Evolutionary conservation across 306 rosid genomes (phyloP).

Genomic region (Morella rubra): DNA sequence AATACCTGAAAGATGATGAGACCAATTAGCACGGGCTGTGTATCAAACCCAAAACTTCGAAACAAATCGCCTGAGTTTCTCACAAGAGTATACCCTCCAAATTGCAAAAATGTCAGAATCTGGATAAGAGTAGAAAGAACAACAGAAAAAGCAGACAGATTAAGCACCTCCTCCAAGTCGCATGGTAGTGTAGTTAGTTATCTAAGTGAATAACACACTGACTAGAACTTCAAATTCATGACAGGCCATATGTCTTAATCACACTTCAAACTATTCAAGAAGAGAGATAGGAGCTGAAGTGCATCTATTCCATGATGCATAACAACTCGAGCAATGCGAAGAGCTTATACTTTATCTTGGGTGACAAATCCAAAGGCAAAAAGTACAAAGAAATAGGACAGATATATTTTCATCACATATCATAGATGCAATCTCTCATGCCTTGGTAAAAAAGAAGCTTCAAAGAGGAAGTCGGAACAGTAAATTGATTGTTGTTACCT

Average conservation of each 20-base stretch:
- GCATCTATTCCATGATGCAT: not conserved
- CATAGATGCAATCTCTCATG: not conserved
- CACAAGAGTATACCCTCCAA: slow-evolving; percentile 95
- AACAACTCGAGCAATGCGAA: not conserved
- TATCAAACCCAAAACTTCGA: slow-evolving; percentile 88
- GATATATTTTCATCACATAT: not conserved
- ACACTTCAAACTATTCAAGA: no score
- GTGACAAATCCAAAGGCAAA: not conserved
- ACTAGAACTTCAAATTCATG: not conserved
- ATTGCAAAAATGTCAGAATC: slow-evolving; percentile 93
- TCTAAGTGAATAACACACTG: not conserved
- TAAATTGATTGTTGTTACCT: not conserved
- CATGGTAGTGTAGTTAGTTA: not conserved
- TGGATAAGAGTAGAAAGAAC: slow-evolving; percentile 31
- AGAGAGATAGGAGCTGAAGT: not conserved
- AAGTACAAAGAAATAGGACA: not conserved
- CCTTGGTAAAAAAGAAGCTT: not conserved
- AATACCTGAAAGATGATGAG: slow-evolving; percentile 87
- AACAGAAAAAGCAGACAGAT: slow-evolving; percentile 19
- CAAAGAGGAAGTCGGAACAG: not conserved
- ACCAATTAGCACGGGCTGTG: slow-evolving; percentile 94
- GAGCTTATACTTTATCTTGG: not conserved
- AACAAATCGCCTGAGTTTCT: slow-evolving; percentile 83
- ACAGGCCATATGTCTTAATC: no score
- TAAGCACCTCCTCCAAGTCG: slow-evolving; percentile 2